phyloP scores from a whole-genome alignment of 495 filamentous ascomycete species.

The Penicillium goetzii region DNA sequence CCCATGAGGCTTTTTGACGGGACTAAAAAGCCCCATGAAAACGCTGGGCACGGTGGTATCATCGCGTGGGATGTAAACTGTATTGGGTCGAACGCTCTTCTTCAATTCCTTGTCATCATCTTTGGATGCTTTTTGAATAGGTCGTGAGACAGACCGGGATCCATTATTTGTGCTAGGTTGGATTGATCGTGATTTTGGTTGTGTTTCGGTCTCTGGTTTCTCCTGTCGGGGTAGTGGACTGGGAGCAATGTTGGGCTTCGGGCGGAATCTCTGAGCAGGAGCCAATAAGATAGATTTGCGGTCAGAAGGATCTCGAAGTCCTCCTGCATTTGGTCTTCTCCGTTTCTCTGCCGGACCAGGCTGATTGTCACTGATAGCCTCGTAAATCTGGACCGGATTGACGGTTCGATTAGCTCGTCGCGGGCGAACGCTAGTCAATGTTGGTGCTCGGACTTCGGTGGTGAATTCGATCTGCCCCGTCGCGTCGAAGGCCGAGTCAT shows the following conservation, averaged over 20 bases:
- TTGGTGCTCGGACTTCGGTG: slow-evolving; percentile 37
- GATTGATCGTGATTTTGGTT: slow-evolving; percentile 1
- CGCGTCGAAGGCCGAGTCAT: slow-evolving; percentile 30
- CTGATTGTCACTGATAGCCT: slow-evolving; percentile 31
- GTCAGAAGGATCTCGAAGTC: slow-evolving; percentile 15
- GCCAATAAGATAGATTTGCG: slow-evolving; percentile 43
- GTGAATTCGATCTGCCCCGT: slow-evolving; percentile 45
- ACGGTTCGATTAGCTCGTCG: slow-evolving; percentile 33
- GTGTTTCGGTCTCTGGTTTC: slow-evolving; percentile 16
- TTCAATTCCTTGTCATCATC: slow-evolving; percentile 26
- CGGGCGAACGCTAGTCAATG: slow-evolving; percentile 37
- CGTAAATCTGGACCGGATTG: slow-evolving; percentile 42
- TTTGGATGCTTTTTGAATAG: slow-evolving; percentile 13
- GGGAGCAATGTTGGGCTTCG: slow-evolving; percentile 36
- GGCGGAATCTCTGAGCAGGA: slow-evolving; percentile 47
- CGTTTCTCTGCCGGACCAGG: slow-evolving; percentile 20
- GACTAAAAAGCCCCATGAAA: slow-evolving; percentile 49
- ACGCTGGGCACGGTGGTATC: slow-evolving; percentile 45
- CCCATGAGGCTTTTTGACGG: slow-evolving; percentile 29
- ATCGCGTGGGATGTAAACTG: slow-evolving; percentile 47
- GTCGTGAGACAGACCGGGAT: slow-evolving; percentile 22
- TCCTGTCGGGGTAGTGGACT: slow-evolving; percentile 23
- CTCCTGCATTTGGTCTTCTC: slow-evolving; percentile 18
- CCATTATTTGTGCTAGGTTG: slow-evolving; percentile 16
- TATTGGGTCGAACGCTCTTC: slow-evolving; percentile 41